A percentile compares a stretch with the other conserved stretches of the same genome.
These are phyloP conservation scores for Lasiosphaeria ovina DNA, from an alignment of 495 filamentous ascomycete species.

Conservation along the genomic window DNA sequence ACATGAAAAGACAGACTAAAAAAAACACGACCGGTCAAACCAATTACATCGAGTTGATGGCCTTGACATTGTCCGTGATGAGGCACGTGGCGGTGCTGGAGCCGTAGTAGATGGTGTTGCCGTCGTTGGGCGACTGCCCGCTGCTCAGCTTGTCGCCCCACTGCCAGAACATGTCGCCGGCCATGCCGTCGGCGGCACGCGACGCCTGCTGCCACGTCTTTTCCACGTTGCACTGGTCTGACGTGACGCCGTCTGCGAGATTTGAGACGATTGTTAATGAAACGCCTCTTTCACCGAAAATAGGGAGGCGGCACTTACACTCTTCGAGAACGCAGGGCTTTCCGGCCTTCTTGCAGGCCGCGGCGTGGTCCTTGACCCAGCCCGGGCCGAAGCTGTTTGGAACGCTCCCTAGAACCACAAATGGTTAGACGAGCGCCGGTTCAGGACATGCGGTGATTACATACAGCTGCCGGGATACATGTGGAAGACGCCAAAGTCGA, in stretches of 20 bases:
- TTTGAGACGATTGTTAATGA: slow-evolving; percentile 6
- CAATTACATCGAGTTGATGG: slow-evolving; percentile 30
- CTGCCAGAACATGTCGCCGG: slow-evolving; percentile 64
- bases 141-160: slow-evolving; percentile 54
- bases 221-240: slow-evolving; percentile 43
- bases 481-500: slow-evolving; percentile 67
- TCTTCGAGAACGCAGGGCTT: slow-evolving; percentile 67
- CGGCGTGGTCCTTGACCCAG: slow-evolving; percentile 60
- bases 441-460: slow-evolving; percentile 2
- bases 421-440: neutral
- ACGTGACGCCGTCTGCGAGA: slow-evolving; percentile 42
- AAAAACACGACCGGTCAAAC: too few relatives aligned
- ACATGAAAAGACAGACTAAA: too few relatives aligned
- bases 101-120: slow-evolving; percentile 58
- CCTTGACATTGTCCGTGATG: slow-evolving; percentile 58
- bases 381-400: slow-evolving; percentile 42
- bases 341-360: slow-evolving; percentile 48
- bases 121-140: slow-evolving; percentile 54
- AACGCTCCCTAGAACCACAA: slow-evolving; percentile 35
- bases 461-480: slow-evolving; percentile 54
- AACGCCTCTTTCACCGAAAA: neutral
- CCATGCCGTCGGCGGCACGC: slow-evolving; percentile 43
- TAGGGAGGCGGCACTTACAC: slow-evolving; percentile 27
- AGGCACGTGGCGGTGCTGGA: slow-evolving; percentile 53
- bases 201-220: slow-evolving; percentile 56